Base-by-base conservation (phyloP, 1,284 basidiomycete genomes). In the Sporisorium exsertum region DNA sequence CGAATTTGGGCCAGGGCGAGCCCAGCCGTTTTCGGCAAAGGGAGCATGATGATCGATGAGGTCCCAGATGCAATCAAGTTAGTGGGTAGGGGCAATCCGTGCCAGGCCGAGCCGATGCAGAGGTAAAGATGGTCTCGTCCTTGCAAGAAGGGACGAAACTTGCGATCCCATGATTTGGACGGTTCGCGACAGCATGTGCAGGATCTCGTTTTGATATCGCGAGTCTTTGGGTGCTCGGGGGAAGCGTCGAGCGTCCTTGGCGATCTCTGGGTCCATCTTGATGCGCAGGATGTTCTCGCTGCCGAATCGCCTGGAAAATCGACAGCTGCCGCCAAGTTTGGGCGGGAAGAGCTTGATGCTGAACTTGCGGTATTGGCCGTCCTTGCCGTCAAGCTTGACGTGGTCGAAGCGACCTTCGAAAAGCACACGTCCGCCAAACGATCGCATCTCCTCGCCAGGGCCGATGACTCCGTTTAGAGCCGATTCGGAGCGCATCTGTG, bases 121-220 rank as follows among this genome's bases (percentile, higher is more conserved):
- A 80, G 67, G 16, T 69, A 5, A 75, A 74, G 32, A 79, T 51
- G 1, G 79, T 72, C 3, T 78, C 78, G 49, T 80, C 76, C 59
- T 84, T 83, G 62, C 62, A 71, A 78, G 51, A 83, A 80, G 2
- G 76, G 63, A 0, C 77, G 68, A 45, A 64, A 82, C 18, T 20
- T 27, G 6, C 74, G 63, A 1, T 79, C n/a, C 81, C 29, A 82
- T 64, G 54, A 74, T 57, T 6, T 37, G 42, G 24, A 78, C 15
- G 1, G 59, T 53, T 5, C 57, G 64, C 2, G 43, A 18, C 29
- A 76, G 54, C 35, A 68, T 64, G 27, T 57, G 54, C 1, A n/a
- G 27, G 42, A 76, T 72, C 46, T 76, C 73, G n/a, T 49, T 47
- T 42, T 68, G 35, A 64, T 64, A 16, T 64, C 60, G 20, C 50